phyloP scores from a whole-genome alignment of 208 protist species.

The Leishmania turanica region DNA sequence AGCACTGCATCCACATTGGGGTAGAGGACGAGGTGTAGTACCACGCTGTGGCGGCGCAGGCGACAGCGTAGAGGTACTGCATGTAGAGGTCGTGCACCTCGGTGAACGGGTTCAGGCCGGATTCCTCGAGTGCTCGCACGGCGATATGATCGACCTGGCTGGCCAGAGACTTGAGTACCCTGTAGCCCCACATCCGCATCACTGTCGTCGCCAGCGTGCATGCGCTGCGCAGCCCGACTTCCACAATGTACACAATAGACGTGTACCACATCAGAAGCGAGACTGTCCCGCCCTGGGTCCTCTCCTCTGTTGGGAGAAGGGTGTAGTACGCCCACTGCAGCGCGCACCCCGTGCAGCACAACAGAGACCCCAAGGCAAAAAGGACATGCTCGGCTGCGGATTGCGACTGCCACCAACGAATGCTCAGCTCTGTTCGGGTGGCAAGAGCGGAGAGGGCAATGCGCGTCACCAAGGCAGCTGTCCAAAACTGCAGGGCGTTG shows the following conservation, averaged over 20 bases:
- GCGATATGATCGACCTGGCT: constrained; percentile 1
- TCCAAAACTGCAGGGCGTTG: constrained; percentile 37
- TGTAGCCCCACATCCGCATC: constrained; percentile 36
- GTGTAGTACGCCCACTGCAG: constrained; percentile 82
- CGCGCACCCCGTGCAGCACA: constrained; percentile 19
- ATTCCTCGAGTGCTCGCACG: constrained; percentile 29
- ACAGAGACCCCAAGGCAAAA: neutral
- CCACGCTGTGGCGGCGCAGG: constrained; percentile 39
- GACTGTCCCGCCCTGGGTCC: constrained; percentile 8
- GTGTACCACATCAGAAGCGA: constrained; percentile 54
- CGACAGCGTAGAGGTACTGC: constrained; percentile 27
- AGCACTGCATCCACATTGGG: constrained; percentile 50
- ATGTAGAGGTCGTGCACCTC: constrained; percentile 51
- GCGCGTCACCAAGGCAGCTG: constrained; percentile 28
- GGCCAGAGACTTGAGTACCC: constrained; percentile 18
- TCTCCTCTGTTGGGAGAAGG: constrained; percentile 21
- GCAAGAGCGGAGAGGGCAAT: constrained; percentile 36
- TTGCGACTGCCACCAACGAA: constrained; percentile 36
- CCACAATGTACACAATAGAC: constrained; percentile 42
- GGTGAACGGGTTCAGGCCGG: constrained; percentile 50
- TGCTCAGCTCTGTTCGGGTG: constrained; percentile 25
- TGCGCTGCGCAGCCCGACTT: constrained; percentile 23
- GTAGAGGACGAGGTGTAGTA: constrained; percentile 43
- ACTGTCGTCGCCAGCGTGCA: constrained; percentile 17
- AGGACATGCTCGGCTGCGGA: constrained; percentile 17